Evolutionary conservation across 345 rosid genomes (phyloP).

Genomic region (Ceriops decandra): DNA sequence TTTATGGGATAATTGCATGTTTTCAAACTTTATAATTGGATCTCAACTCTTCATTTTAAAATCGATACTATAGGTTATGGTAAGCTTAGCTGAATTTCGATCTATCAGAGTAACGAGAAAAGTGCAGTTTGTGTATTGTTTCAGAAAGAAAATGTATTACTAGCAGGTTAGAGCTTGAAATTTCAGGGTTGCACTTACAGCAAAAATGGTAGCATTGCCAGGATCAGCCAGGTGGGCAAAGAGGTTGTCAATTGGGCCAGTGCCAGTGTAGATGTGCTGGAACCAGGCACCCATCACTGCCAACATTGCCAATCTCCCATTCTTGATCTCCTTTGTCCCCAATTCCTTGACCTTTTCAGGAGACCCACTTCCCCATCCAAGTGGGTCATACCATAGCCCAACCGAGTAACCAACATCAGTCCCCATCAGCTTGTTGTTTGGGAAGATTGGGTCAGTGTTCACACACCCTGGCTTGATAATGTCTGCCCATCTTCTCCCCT

Average conservation of each 20-base stretch:
- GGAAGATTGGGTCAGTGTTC: conserved; percentile 94
- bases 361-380: conserved; percentile 88
- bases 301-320: conserved; percentile 94
- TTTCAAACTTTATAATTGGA: no score
- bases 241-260: conserved; percentile 95
- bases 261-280: conserved; percentile 94
- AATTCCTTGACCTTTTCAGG: conserved; percentile 81
- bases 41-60: no score
- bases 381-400: conserved; percentile 95
- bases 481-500: conserved; percentile 97
- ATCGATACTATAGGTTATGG: no score
- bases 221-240: conserved; percentile 97
- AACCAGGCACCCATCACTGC: conserved; percentile 99
- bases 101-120: conserved; percentile 35
- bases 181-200: conserved; percentile 43
- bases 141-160: conserved; percentile 81
- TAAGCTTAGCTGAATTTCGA: no score
- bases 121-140: conserved; percentile 47
- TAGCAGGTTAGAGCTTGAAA: conserved; percentile 42
- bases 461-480: conserved; percentile 92
- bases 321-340: conserved; percentile 95
- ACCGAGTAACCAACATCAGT: conserved; percentile 98
- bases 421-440: conserved; percentile 93
- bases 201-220: conserved; percentile 88
- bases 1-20: no score